These are phyloP conservation scores for Coniella vitis DNA, from an alignment of 2,329 filamentous ascomycete genomes.

Conservation along the genomic window DNA sequence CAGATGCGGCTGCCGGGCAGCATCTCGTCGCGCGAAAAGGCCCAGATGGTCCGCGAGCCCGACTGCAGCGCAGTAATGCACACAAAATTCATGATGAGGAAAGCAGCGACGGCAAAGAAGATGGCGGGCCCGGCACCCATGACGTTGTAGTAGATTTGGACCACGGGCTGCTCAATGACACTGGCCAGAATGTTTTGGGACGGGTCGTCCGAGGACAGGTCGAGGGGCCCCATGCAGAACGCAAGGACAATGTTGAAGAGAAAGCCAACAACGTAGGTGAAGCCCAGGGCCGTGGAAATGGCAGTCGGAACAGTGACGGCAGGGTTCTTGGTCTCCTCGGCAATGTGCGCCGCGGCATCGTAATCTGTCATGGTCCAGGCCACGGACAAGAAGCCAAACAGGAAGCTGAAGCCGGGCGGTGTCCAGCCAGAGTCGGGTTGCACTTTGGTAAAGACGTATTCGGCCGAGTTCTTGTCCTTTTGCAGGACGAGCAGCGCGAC, in stretches of 20 bases:
- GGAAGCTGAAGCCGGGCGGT: slow-evolving; percentile 44
- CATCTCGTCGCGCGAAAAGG: slow-evolving; percentile 46
- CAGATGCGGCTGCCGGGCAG: slow-evolving; percentile 40
- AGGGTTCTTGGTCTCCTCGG: slow-evolving; percentile 37
- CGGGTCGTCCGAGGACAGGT: slow-evolving; percentile 26
- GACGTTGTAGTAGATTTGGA: slow-evolving; percentile 51
- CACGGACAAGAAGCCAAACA: slow-evolving; percentile 49
- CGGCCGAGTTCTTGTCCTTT: slow-evolving; percentile 40
- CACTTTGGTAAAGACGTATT: slow-evolving; percentile 47
- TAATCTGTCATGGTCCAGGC: slow-evolving; percentile 36
- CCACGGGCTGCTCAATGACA: slow-evolving; percentile 43
- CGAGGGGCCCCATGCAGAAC: slow-evolving; percentile 43
- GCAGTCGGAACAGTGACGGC: slow-evolving; percentile 39
- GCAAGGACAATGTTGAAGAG: slow-evolving; percentile 52
- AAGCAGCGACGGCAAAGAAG: slow-evolving; percentile 48
- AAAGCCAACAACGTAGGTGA: slow-evolving; percentile 49
- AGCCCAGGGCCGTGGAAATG: slow-evolving; percentile 47
- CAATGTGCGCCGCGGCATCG: slow-evolving; percentile 28
- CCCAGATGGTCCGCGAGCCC: slow-evolving; percentile 46
- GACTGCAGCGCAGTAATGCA: slow-evolving; percentile 52
- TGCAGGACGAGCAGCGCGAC: slow-evolving; percentile 43
- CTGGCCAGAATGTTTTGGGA: slow-evolving; percentile 34
- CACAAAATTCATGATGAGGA: slow-evolving; percentile 52
- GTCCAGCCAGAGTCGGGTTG: slow-evolving; percentile 43
- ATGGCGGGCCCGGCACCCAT: slow-evolving; percentile 46